Evolutionary conservation across 179 eudicot species (phyloP), one percentile per base, ranked within the genome.

Genomic region (Silene vulgaris): DNA sequence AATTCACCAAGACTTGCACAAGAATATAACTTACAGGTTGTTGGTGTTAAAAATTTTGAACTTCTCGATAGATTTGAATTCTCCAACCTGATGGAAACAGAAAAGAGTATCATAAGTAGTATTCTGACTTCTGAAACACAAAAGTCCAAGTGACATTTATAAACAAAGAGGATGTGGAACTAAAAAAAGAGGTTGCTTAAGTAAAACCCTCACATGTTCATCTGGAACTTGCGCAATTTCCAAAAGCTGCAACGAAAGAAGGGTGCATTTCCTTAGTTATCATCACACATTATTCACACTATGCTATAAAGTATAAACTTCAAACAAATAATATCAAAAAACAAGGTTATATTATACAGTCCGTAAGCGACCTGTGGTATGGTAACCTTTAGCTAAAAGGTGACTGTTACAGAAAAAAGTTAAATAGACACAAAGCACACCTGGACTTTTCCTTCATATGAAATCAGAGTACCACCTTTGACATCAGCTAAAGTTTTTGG

Each of bases 191-290:
- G 28, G 45, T 7, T 1, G 28, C 12, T 71, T 50, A 0, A n/a
- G 69, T 72, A 35, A 72, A 59, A 57, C 77, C 72, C 97, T 89
- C 82, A 95, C 99, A 82, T 95, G 93, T 75, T 85, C 88, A 86
- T 95, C 99, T 80, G 99, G 88, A 84, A 95, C 99, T 81, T 95
- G 99, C 13, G 99, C 99, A 72, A 95, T 95, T 84, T 95, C 99
- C 83, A 95, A 89, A 63, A 95, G 99, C 99, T 95, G 93, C 90
- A 87, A 5, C 67, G 84, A 69, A 64, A 64, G 30, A 76, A 65
- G 73, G 37, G 26, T 72, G 54, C 21, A 72, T 43, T 6, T 32
- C 65, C 37, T 61, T 56, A 56, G 60, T 75, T 75, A 81, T 81
- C 64, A 62, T 61, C 50, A 43, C 28, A 3, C 14, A 11, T 40